Evolutionary conservation across 176 grass and related monocot species (phyloP).

Genomic region (Triticum timopheevii): DNA sequence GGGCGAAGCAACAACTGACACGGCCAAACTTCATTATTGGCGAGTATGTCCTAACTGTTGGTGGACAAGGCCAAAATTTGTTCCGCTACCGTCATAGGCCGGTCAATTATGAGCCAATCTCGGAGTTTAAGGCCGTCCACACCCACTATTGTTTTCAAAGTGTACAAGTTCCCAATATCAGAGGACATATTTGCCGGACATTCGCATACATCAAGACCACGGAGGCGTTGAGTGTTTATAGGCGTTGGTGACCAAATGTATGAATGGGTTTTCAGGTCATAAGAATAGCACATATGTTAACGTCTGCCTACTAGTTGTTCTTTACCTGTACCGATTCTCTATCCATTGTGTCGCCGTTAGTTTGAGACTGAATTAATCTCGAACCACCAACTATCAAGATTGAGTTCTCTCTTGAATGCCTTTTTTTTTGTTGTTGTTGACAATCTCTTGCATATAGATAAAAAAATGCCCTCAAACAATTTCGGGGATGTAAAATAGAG

Average conservation of each 20-base stretch:
- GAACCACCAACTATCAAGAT: too few relatives aligned
- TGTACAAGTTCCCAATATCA: background rate
- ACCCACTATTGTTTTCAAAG: rapidly evolving
- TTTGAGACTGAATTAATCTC: too few relatives aligned
- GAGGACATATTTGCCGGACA: background rate
- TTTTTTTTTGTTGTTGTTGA: too few relatives aligned
- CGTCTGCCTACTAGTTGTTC: too few relatives aligned
- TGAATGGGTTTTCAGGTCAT: background rate
- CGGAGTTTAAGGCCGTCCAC: rapidly evolving
- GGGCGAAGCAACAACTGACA: background rate
- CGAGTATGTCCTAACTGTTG: background rate
- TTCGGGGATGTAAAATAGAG: too few relatives aligned
- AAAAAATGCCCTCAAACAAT: too few relatives aligned
- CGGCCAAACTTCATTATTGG: background rate
- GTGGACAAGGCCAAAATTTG: background rate
- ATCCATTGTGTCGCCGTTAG: too few relatives aligned
- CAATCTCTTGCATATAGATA: too few relatives aligned
- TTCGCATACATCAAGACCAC: background rate
- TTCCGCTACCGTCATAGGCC: background rate
- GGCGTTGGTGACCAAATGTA: background rate
- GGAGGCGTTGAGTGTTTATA: background rate
- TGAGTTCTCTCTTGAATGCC: too few relatives aligned
- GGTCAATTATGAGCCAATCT: background rate
- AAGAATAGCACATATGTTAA: too few relatives aligned
- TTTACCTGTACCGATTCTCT: too few relatives aligned